Evolutionary conservation across 257 asterid genomes (phyloP), one percentile per base, ranked within the genome.

Genomic region (Penstemon barbatus): DNA sequence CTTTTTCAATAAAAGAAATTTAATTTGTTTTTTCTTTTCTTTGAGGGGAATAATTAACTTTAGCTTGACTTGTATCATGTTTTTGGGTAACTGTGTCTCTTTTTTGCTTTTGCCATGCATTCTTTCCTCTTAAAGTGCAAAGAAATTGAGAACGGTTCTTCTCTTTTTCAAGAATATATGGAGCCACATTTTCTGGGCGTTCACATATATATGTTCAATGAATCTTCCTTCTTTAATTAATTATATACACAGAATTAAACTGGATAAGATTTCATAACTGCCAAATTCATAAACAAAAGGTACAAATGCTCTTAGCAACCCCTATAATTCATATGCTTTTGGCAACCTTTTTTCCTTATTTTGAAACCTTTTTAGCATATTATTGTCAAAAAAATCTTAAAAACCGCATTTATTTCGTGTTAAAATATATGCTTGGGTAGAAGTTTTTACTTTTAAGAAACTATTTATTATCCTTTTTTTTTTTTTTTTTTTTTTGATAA

Each of bases 81-180:
- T 37, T 38, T 12, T n/a, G 9, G 33, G 33, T 73, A 73, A 68
- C 71, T 75, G 60, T 61, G 72, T 57, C 57, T 5, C 18, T 3
- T 10, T 72, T 57, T 66, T 70, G 68, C 78, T 63, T 73, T 65
- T 58, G 50, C 73, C 72, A 57, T 71, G 77, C 82, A 73, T 58
- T 70, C 53, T 62, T 62, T 76, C 33, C 33, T 57, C 73, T 48
- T 45, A 64, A 71, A 75, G 61, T 66, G 51, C 74, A 83, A 78
- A 58, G 73, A 44, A 71, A 75, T 74, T 71, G 65, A 65, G 67
- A 78, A 77, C 72, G 68, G 67, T 19, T 44, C 71, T 65, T 68
- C 49, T 63, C 73, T 61, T 76, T 78, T 63, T 36, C 68, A 64
- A 50, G 37, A 25, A 69, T 57, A 65, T 48, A 19, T 37, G 57